A percentile compares a stretch with the other conserved stretches of the same genome.
These are phyloP conservation scores for Aspergillus sp. DNA, from an alignment of 2,329 filamentous ascomycete species.

Conservation along the genomic window DNA sequence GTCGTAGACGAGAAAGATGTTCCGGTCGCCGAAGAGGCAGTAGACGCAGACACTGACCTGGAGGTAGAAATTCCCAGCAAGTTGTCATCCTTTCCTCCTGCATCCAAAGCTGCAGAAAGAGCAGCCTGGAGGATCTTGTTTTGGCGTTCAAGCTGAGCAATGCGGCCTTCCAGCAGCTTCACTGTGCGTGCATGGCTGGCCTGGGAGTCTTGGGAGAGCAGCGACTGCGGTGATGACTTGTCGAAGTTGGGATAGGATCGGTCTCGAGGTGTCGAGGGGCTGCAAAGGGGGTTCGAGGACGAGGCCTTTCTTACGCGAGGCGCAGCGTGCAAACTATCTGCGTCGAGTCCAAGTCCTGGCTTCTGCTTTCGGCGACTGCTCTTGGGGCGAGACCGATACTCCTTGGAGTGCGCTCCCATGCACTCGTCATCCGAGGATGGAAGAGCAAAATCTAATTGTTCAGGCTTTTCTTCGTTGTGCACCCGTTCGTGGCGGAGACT, in stretches of 20 bases:
- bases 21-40: conserved; percentile 6
- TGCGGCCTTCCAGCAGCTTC: conserved; percentile 31
- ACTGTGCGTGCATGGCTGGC: conserved; percentile 13
- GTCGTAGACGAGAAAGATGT: conserved; percentile 13
- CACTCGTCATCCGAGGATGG: conserved; percentile 39
- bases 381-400: conserved; percentile 5
- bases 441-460: conserved; percentile 5
- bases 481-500: conserved; percentile 16
- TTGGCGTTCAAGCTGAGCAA: conserved; percentile 37
- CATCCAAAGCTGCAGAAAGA: conserved; percentile 35
- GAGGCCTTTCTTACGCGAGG: conserved; percentile 2
- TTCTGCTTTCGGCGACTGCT: conserved; percentile 9
- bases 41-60: conserved; percentile 12
- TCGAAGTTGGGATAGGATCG: conserved; percentile 5
- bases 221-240: conserved; percentile 18
- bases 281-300: too few species aligned
- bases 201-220: conserved; percentile 17
- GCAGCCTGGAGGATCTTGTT: conserved; percentile 40
- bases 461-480: conserved; percentile 9
- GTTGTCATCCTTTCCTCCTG: conserved; percentile 26
- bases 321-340: conserved; percentile 2
- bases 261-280: too few species aligned
- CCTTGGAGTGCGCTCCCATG: conserved; percentile 10
- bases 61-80: conserved; percentile 6
- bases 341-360: conserved; percentile 4